These are phyloP conservation scores for Cyberlindnera americana DNA, from an alignment of 805 yeast species.

Conservation along the genomic window DNA sequence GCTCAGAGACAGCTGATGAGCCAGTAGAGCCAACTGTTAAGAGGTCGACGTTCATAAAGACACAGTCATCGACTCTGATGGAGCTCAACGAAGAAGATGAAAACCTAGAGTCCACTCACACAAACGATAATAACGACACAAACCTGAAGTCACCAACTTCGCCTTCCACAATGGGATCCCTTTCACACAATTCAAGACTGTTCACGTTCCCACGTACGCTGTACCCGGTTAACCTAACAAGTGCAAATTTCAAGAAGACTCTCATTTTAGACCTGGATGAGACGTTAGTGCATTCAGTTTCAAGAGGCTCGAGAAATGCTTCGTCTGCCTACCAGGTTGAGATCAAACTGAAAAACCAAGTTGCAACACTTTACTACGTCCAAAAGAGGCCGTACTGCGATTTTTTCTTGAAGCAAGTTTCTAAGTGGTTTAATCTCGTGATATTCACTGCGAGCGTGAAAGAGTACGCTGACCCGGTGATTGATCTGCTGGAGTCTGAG, in stretches of 20 bases:
- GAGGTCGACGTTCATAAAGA: too few relatives aligned
- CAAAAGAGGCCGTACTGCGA: conserved; percentile 92
- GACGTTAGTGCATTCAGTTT: conserved; percentile 86
- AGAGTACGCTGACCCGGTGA: conserved; percentile 96
- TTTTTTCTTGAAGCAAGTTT: conserved; percentile 70
- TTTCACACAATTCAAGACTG: conserved; percentile 16
- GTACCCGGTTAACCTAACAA: conserved; percentile 41
- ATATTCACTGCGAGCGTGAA: conserved; percentile 93
- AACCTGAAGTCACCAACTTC: conserved; percentile 26
- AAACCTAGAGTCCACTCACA: conserved; percentile 5
- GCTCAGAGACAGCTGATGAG: neutral
- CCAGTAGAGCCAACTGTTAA: too few relatives aligned
- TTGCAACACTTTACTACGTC: conserved; percentile 82
- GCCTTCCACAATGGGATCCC: conserved; percentile 18
- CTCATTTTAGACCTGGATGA: conserved; percentile 90
- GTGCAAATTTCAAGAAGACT: conserved; percentile 49
- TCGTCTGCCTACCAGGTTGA: conserved; percentile 71
- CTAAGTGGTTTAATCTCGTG: conserved; percentile 84
- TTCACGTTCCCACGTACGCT: conserved; percentile 36
- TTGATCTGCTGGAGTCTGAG: conserved; percentile 83
- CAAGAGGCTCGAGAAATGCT: conserved; percentile 46
- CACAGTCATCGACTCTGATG: conserved; percentile 18
- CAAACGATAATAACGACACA: conserved; percentile 7
- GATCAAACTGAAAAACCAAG: conserved; percentile 61
- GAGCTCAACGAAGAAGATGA: conserved; percentile 24